Evolutionary conservation across 2,329 filamentous ascomycete genomes (phyloP).

Genomic region (Fusarium haematococcum): DNA sequence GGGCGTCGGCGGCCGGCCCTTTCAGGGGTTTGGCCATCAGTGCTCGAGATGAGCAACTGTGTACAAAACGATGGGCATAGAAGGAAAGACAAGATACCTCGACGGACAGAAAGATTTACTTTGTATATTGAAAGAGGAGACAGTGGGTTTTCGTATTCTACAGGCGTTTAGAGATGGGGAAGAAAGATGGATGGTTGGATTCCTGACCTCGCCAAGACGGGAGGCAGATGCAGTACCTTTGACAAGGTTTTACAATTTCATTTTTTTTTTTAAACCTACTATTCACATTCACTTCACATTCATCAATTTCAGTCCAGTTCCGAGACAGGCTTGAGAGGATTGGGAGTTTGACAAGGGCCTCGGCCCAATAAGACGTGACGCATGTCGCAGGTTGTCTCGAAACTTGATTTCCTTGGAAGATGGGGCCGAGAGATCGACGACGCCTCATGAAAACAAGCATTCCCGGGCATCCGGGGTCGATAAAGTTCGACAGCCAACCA

Average conservation of each 20-base stretch:
- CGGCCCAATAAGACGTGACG: neutral
- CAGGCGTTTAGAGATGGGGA: constrained; percentile 11
- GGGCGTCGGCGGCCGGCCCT: neutral
- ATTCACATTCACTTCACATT: constrained; percentile 4
- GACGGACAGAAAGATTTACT: constrained; percentile 28
- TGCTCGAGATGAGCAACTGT: constrained; percentile 17
- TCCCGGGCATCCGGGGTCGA: constrained; percentile 2
- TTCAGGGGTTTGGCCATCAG: neutral
- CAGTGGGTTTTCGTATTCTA: neutral
- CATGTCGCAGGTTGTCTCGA: neutral
- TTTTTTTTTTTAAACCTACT: constrained; percentile 11
- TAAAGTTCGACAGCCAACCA: constrained; percentile 24
- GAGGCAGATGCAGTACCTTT: constrained; percentile 29
- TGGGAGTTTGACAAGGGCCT: constrained; percentile 6
- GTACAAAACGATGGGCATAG: constrained; percentile 33
- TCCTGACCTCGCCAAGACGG: constrained; percentile 22
- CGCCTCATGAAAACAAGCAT: constrained; percentile 3
- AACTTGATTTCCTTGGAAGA: constrained; percentile 4
- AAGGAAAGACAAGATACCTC: constrained; percentile 26
- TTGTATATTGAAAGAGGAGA: constrained; percentile 29
- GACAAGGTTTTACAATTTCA: constrained; percentile 21
- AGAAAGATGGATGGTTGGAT: constrained; percentile 17
- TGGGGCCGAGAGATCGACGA: neutral
- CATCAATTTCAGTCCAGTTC: neutral
- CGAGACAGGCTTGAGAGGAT: neutral